Percentiles rank a stretch among this genome's conserved stretches.
Evolutionary conservation across 2,329 filamentous ascomycete species (phyloP).

Genomic region (Fusarium buharicum): DNA sequence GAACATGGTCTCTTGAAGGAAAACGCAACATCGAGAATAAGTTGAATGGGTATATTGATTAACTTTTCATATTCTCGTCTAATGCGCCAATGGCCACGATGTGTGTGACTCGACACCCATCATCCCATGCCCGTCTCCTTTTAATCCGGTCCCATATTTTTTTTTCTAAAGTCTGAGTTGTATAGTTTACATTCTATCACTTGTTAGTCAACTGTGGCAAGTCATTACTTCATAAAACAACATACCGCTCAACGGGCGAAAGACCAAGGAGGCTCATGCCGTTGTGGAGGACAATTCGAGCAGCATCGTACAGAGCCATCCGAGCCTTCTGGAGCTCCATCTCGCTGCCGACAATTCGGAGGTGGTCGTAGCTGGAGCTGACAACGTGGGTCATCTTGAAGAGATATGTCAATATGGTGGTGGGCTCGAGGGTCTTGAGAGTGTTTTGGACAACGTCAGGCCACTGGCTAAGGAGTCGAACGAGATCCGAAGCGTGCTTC

Average conservation of each 20-base stretch:
- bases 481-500: constrained; percentile 76
- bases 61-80: constrained; percentile 45
- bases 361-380: constrained; percentile 82
- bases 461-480: constrained; percentile 83
- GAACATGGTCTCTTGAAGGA: no score
- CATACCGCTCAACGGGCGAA: constrained; percentile 73
- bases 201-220: constrained; percentile 11
- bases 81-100: constrained; percentile 28
- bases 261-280: constrained; percentile 85
- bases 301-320: constrained; percentile 81
- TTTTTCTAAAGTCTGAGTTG: constrained; percentile 2
- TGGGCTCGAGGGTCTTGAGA: constrained; percentile 83
- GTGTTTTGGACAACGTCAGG: constrained; percentile 88
- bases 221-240: neutral
- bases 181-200: constrained; percentile 42
- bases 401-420: constrained; percentile 66
- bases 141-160: constrained; percentile 9
- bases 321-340: constrained; percentile 72
- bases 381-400: constrained; percentile 88
- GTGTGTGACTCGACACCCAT: constrained; percentile 19
- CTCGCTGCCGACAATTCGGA: constrained; percentile 85
- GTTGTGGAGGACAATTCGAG: constrained; percentile 80
- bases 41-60: constrained; percentile 44
- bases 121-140: constrained; percentile 7
- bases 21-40: neutral